These are phyloP conservation scores for Vanrija sp. DNA, from an alignment of 1,284 basidiomycete species.

Conservation along the genomic window DNA sequence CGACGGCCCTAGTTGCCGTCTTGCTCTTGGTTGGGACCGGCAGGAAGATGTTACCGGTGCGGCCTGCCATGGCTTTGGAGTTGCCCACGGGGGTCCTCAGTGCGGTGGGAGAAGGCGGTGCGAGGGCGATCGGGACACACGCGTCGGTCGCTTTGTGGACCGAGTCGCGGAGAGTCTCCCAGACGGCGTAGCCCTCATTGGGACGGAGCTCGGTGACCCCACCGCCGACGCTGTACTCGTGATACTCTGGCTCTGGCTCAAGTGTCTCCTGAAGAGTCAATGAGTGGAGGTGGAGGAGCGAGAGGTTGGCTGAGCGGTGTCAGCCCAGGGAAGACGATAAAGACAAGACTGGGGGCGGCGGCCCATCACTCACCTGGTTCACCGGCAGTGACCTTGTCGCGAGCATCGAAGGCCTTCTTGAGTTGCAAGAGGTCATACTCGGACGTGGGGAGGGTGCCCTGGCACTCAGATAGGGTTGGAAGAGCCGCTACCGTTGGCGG, in stretches of 20 bases:
- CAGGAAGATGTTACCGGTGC: conserved; percentile 3
- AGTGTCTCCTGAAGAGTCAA: conserved; percentile 28
- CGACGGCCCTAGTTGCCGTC: neutral
- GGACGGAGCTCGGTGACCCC: neutral
- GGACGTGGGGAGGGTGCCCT: neutral
- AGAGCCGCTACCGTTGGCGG: neutral
- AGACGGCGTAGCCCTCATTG: conserved; percentile 4
- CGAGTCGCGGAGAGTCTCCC: neutral
- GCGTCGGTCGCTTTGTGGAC: conserved; percentile 1
- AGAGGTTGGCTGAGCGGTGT: neutral
- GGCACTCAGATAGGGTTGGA: neutral
- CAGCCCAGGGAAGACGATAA: neutral
- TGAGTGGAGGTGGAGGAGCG: conserved; percentile 34
- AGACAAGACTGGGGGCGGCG: neutral
- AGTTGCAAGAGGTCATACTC: conserved; percentile 14
- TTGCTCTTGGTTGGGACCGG: neutral
- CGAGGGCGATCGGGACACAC: conserved; percentile 1
- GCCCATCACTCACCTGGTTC: neutral
- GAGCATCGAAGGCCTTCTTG: neutral
- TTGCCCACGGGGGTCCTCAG: conserved; percentile 6
- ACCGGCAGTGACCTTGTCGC: neutral
- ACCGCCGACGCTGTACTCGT: conserved; percentile 2
- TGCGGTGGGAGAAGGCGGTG: neutral
- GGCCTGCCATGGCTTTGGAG: neutral
- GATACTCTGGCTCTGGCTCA: conserved; percentile 2